phyloP scores from a whole-genome alignment of 768 basidiomycete genomes.

The Melanogaster broomeanus region DNA sequence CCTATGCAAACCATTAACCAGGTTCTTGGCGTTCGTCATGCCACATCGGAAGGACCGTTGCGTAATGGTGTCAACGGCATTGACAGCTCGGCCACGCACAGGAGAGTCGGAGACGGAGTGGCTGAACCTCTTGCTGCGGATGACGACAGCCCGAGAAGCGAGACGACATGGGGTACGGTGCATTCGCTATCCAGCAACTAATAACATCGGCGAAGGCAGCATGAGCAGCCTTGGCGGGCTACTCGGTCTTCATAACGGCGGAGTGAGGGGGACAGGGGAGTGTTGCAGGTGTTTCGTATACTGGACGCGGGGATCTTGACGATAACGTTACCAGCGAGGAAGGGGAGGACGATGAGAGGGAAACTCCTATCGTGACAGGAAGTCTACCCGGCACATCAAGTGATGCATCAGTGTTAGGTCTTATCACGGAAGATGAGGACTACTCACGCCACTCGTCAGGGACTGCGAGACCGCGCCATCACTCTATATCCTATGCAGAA shows the following conservation, averaged over 20 bases:
- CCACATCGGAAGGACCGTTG: slow-evolving; percentile 15
- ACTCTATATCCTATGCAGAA: slow-evolving; percentile 18
- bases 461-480: slow-evolving; percentile 14
- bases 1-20: slow-evolving; percentile 16
- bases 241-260: slow-evolving; percentile 32
- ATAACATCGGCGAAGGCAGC: slow-evolving; percentile 20
- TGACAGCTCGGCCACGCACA: slow-evolving; percentile 5
- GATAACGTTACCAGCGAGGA: slow-evolving; percentile 16
- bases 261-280: slow-evolving; percentile 27
- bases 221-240: slow-evolving; percentile 31
- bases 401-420: slow-evolving; percentile 26
- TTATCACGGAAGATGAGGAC: slow-evolving; percentile 35
- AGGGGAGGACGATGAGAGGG: slow-evolving; percentile 17
- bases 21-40: slow-evolving; percentile 19
- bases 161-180: slow-evolving; percentile 39
- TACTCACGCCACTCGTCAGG: slow-evolving; percentile 12
- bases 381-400: slow-evolving; percentile 19
- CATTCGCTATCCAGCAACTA: slow-evolving; percentile 23
- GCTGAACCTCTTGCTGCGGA: slow-evolving; percentile 15
- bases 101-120: slow-evolving; percentile 10
- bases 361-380: slow-evolving; percentile 21
- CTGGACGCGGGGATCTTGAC: slow-evolving; percentile 15
- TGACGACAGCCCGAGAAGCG: slow-evolving; percentile 33
- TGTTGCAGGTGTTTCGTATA: slow-evolving; percentile 14
- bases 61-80: slow-evolving; percentile 7